Conservation (phyloP, 345 rosid genomes). For the Carallia pectinifolia region DNA sequence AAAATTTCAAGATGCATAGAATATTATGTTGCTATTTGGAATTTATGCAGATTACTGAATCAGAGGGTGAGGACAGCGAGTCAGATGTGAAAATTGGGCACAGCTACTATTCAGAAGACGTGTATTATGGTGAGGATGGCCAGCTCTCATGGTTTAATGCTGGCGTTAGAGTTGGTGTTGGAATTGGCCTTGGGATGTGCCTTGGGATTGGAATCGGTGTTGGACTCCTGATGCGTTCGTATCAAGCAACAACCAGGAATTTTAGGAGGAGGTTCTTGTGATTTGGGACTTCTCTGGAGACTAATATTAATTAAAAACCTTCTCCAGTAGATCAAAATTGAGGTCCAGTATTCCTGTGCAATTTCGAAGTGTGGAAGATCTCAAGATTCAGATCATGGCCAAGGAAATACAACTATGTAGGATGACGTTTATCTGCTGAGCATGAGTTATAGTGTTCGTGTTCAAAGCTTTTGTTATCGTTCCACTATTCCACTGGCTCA, state of each 20-base stretch:
- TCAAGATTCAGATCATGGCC: constrained; percentile 11
- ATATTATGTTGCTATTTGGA: neutral
- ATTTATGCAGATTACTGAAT: constrained; percentile 45
- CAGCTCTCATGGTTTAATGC: constrained; percentile 92
- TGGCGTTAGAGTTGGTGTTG: constrained; percentile 94
- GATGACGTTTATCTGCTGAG: constrained; percentile 9
- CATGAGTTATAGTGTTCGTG: constrained; percentile 35
- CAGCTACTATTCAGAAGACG: constrained; percentile 49
- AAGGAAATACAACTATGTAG: constrained; percentile 5
- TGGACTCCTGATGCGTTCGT: constrained; percentile 91
- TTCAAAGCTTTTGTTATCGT: constrained; percentile 4
- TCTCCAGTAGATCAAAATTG: neutral
- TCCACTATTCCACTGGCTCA: neutral
- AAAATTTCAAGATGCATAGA: neutral
- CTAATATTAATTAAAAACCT: neutral
- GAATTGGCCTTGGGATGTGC: constrained; percentile 95
- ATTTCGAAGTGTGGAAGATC: constrained; percentile 20
- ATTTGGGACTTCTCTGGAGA: constrained; percentile 16
- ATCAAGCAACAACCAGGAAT: constrained; percentile 89
- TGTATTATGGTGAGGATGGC: constrained; percentile 80
- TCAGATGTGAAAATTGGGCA: constrained; percentile 54
- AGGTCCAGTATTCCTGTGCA: neutral
- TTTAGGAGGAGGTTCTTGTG: constrained; percentile 82
- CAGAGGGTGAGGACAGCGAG: constrained; percentile 51
- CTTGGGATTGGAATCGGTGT: constrained; percentile 88